A percentile compares a stretch with the other conserved stretches of the same genome.
Evolutionary conservation across 2,329 filamentous ascomycete genomes (phyloP).

Genomic region (Cladosporium sp.): DNA sequence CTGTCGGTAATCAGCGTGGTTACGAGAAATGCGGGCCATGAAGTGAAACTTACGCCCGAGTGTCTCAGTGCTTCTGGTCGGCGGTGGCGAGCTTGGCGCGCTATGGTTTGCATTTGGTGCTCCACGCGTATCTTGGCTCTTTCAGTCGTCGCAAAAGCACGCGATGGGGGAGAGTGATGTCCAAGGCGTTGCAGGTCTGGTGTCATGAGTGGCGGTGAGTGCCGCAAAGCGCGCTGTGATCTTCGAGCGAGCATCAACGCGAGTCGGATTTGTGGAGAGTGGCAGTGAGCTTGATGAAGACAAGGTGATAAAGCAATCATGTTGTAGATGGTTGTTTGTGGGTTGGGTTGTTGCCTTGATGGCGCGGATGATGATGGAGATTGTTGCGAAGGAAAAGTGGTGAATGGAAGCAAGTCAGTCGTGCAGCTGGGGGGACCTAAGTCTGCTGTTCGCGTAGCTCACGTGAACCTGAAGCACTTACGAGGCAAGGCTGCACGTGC

Average conservation of each 20-base stretch:
- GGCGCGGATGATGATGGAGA: background rate
- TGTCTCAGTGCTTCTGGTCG: constrained; percentile 88
- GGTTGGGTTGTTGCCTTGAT: background rate
- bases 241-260: constrained; percentile 19
- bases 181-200: constrained; percentile 86
- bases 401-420: background rate
- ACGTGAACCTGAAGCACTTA: background rate
- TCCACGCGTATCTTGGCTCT: constrained; percentile 88
- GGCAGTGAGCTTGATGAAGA: too few relatives aligned
- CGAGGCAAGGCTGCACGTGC: background rate
- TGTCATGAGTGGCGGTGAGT: constrained; percentile 56
- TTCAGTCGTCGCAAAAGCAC: background rate
- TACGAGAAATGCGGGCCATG: constrained; percentile 13
- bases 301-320: too few relatives aligned
- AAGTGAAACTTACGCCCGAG: constrained; percentile 55
- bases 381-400: background rate
- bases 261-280: background rate
- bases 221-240: constrained; percentile 30
- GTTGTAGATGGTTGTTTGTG: background rate
- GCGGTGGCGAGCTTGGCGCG: constrained; percentile 91
- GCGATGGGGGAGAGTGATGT: constrained; percentile 53
- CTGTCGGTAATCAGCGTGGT: constrained; percentile 82
- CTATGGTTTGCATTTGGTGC: constrained; percentile 86
- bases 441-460: background rate
- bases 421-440: background rate